Conservation (phyloP, 176 grass and related monocot species). For the Saccharum spontaneum region DNA sequence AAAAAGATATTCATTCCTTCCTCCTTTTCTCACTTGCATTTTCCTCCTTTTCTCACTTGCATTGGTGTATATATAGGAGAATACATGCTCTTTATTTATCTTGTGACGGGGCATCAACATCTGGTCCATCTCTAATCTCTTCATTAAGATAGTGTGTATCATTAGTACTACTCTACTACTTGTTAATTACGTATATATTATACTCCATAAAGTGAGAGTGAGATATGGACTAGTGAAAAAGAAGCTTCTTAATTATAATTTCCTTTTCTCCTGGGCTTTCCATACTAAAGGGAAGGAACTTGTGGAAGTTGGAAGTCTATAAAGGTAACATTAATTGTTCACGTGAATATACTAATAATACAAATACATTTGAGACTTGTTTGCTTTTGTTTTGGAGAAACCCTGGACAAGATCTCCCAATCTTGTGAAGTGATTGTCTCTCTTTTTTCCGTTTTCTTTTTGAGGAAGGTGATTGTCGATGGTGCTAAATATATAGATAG, state of each 20-base stretch:
- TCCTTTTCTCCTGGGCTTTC: constrained; percentile 21
- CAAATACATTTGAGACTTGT: neutral
- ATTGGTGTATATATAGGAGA: neutral
- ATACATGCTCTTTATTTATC: neutral
- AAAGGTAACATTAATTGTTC: constrained; percentile 5
- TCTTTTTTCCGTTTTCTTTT: neutral
- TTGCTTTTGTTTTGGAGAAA: constrained; percentile 37
- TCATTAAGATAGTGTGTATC: neutral
- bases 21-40: neutral
- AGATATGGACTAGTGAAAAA: neutral
- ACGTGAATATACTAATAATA: neutral
- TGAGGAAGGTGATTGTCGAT: neutral
- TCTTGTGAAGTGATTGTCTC: constrained; percentile 22
- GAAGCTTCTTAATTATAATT: neutral
- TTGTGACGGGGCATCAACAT: constrained; percentile 12
- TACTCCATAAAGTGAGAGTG: constrained; percentile 11
- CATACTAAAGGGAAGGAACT: neutral
- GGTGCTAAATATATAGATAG: neutral
- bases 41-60: constrained; percentile 1
- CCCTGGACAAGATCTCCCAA: constrained; percentile 21
- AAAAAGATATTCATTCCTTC: neutral
- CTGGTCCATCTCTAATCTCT: neutral
- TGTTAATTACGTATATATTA: neutral
- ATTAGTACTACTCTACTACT: neutral
- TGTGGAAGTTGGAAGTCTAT: neutral